phyloP scores from a whole-genome alignment of 192 early-diverging fungal species.

The Linnemannia exigua region DNA sequence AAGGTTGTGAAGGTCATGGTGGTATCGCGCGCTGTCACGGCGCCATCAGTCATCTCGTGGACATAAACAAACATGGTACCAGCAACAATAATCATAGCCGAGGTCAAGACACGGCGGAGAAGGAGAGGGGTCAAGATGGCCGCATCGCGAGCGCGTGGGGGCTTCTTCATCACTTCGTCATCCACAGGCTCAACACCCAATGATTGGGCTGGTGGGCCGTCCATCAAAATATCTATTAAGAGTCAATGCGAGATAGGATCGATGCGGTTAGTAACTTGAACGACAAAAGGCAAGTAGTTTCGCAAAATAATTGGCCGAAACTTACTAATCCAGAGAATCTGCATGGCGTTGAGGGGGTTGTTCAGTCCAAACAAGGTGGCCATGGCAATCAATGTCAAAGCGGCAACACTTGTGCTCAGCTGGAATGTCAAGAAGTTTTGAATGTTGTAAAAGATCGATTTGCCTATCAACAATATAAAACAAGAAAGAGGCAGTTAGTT shows the following conservation, averaged over 20 bases:
- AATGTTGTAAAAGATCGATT: conserved; percentile 98
- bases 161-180: conserved; percentile 90
- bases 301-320: no score
- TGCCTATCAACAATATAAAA: conserved; percentile 65
- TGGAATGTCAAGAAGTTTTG: conserved; percentile 98
- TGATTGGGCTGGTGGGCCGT: conserved; percentile 98
- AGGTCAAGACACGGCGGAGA: conserved; percentile 80
- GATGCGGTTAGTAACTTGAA: not conserved
- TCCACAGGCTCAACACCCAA: conserved; percentile 96
- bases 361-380: conserved; percentile 87
- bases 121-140: conserved; percentile 85
- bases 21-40: conserved; percentile 78
- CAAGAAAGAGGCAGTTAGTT: not conserved
- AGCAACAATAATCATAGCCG: conserved; percentile 83
- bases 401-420: conserved; percentile 93
- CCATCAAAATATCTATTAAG: conserved; percentile 92
- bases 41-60: conserved; percentile 82
- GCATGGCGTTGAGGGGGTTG: conserved; percentile 98
- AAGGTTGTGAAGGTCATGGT: conserved; percentile 99
- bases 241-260: conserved; percentile 1
- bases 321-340: conserved; percentile 98
- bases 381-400: conserved; percentile 89
- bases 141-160: conserved; percentile 83
- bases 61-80: conserved; percentile 90
- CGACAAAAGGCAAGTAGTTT: not conserved